Conservation (phyloP, 73 alveolate species). For the Effrenium voratum region DNA sequence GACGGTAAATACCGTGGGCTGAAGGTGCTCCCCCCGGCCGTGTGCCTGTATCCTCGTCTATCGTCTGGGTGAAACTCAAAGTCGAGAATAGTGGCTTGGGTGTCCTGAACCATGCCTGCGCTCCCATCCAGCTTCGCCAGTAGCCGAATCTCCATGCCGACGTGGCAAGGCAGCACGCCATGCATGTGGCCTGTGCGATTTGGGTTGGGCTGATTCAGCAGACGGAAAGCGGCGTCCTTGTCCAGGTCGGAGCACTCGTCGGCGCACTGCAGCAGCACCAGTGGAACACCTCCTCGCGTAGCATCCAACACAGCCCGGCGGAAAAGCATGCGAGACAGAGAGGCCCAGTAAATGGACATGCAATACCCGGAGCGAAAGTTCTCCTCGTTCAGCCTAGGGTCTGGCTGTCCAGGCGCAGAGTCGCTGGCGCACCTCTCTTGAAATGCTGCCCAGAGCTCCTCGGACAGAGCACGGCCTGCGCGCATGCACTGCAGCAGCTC, state of each 20-base stretch:
- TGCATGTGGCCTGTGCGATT: not conserved
- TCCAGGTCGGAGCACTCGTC: not conserved
- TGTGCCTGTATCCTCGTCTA: not conserved
- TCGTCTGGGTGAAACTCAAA: constrained; percentile 5
- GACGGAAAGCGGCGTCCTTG: not conserved
- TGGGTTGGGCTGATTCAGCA: constrained; percentile 47
- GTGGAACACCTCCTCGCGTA: not conserved
- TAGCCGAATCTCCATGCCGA: not conserved
- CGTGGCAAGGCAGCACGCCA: not conserved
- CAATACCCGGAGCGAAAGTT: constrained; percentile 23
- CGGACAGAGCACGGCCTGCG: not conserved
- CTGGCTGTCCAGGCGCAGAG: not conserved
- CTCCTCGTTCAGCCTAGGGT: not conserved
- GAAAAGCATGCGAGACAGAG: constrained; percentile 25
- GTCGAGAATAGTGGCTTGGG: not conserved
- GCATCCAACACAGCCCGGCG: constrained; percentile 7
- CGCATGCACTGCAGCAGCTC: constrained; percentile 26
- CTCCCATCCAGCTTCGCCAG: not conserved
- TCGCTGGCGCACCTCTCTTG: not conserved
- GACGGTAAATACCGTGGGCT: not conserved
- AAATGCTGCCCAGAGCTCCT: not conserved
- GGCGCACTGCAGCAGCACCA: constrained; percentile 43
- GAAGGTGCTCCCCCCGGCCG: not conserved
- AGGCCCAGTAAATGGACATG: constrained; percentile 36
- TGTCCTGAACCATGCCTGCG: constrained; percentile 22